Conservation (phyloP, 352 stramenopile genomes). For the Phytophthora citricola region DNA sequence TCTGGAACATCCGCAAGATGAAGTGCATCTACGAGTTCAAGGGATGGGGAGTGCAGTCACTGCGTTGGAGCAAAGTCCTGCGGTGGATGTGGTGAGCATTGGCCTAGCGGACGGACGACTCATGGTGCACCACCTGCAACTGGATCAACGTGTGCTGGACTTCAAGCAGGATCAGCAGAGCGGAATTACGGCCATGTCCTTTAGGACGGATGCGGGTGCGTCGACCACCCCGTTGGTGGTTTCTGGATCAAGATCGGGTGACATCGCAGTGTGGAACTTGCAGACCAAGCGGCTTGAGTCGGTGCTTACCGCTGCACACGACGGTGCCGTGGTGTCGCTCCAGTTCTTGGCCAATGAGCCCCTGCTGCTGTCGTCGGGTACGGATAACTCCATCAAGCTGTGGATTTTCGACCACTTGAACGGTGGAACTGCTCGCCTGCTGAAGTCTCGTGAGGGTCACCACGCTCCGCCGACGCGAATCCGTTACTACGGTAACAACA, state of each 20-base stretch:
- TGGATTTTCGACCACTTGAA: constrained; percentile 95
- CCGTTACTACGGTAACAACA: constrained; percentile 93
- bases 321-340: constrained; percentile 75
- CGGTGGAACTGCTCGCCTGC: constrained; percentile 76
- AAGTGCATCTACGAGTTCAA: constrained; percentile 92
- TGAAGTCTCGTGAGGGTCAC: constrained; percentile 91
- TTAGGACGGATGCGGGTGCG: constrained; percentile 84
- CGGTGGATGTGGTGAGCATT: constrained; percentile 90
- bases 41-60: constrained; percentile 72
- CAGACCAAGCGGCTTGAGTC: constrained; percentile 88
- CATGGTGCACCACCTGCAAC: constrained; percentile 88
- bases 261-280: constrained; percentile 93
- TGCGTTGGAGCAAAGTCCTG: constrained; percentile 86
- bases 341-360: constrained; percentile 91
- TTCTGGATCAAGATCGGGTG: constrained; percentile 74
- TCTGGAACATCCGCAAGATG: constrained; percentile 93
- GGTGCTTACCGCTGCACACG: constrained; percentile 77
- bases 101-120: constrained; percentile 84
- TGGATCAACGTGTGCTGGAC: constrained; percentile 83
- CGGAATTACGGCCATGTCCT: constrained; percentile 86
- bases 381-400: constrained; percentile 93
- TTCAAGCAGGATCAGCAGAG: constrained; percentile 83
- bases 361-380: constrained; percentile 84
- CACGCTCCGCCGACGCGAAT: constrained; percentile 84
- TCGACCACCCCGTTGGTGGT: constrained; percentile 64